Evolutionary conservation across 202 grass and related monocot genomes (phyloP), one percentile per base, ranked within the genome.

Genomic region (Panicum virgatum): DNA sequence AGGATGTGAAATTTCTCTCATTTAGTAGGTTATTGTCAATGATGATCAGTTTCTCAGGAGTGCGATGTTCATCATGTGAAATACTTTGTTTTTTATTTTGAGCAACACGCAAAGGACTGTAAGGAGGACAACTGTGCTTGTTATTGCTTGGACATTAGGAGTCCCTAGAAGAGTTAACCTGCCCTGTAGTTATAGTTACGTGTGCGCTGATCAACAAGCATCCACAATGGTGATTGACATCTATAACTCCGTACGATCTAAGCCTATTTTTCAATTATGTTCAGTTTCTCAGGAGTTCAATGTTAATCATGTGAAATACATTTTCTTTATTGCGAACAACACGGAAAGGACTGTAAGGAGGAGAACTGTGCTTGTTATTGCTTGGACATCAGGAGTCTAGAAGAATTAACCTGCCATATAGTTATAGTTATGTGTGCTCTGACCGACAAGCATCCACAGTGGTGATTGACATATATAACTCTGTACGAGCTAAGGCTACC

Each of bases 261-360:
- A 52, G 30, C 20, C 14, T 8, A 9, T 10, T 58, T 80, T 5
- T 53, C 23, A 52, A 23, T 54, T 23, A 1, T 42, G 26, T 23
- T 71, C 0, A 20, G 56, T 53, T 53, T 62, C 65, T 8, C 13
- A 11, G 30, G 57, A 5, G 59, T 79, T 36, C 25, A 5, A 25
- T 70, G 56, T 15, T 36, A 50, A 27, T 81, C 12, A 81, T 18
- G 2, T 29, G 51, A 62, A 59, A 37, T 46, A 47, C 9, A 12
- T 18, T 70, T 27, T 70, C 32, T 50, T 23, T 30, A 32, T 48
- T 57, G 4, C 36, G 22, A 62, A 29, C 66, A 53, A 22, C 66
- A 34, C 82, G 38, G 38, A 46, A 23, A 81, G 42, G 79, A 72
- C 27, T 48, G 40, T n/a, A 12, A 73, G 26, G 48, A 16, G 72